Conservation (phyloP, 176 grass and related monocot species). For the Chrysopogon serrulatus region DNA sequence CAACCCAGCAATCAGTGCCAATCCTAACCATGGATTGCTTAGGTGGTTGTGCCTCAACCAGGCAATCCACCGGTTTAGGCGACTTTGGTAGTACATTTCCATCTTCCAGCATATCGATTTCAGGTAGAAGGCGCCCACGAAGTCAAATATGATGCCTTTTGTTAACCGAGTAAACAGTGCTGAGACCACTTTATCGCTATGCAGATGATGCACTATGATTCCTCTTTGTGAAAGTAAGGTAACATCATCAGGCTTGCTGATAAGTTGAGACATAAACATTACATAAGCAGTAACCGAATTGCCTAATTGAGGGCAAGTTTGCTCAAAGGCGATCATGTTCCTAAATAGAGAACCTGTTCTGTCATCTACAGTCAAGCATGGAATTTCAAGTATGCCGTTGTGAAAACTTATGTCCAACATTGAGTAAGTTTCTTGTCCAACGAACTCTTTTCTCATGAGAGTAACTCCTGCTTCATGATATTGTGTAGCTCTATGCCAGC, state of each 20-base stretch:
- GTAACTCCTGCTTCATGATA: not conserved
- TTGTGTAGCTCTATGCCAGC: not conserved
- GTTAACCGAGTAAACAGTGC: no score
- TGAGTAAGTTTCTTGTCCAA: not conserved
- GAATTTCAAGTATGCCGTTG: not conserved
- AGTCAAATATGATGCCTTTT: no score
- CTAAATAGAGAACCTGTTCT: not conserved
- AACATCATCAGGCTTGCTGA: slow-evolving; percentile 6
- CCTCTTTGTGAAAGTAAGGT: not conserved
- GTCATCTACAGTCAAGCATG: not conserved
- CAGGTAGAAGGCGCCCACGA: no score
- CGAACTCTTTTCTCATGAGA: not conserved
- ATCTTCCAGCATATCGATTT: no score
- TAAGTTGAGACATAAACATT: slow-evolving; percentile 11
- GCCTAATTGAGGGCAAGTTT: not conserved
- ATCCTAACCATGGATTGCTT: no score
- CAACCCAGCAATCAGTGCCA: no score
- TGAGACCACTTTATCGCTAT: not conserved
- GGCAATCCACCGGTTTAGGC: no score
- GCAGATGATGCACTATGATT: not conserved
- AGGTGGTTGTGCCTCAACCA: no score
- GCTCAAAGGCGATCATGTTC: slow-evolving; percentile 13
- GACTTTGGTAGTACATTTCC: no score
- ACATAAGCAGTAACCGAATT: not conserved
- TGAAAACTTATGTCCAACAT: not conserved